Base-by-base conservation (phyloP, 2,329 filamentous ascomycete species). In the Phyllosticta paracitricarpa region DNA sequence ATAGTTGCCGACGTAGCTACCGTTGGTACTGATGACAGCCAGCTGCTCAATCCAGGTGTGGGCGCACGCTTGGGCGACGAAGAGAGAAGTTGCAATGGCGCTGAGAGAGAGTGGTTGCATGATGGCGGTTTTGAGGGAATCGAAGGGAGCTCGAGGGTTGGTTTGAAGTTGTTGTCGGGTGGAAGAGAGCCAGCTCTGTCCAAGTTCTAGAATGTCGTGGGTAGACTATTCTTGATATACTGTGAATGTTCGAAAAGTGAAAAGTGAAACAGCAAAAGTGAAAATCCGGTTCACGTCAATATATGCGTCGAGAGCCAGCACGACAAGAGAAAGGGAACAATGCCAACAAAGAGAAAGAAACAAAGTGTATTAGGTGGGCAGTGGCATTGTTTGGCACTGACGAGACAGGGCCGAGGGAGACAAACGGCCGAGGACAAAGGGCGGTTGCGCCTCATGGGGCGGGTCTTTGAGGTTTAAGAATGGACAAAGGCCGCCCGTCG, bases 21-120 rank as follows among this genome's bases (percentile, higher is more conserved):
- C 92, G 68, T 91, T 88, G 28, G 83, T 72, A 59, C 85, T 83
- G 71, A 97, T 85, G 62, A 85, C 84, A 64, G 80, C 83, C 57
- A 93, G 79, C 68, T 87, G 79, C 75, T 97, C 91, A 56, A 93
- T 82, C 92, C 92, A 97, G 19, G 85, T 88, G 75, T 97, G 93
- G 40, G 67, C 71, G 52, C 66, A 25, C 17, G 65, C 66, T 25
- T 64, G 52, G 24, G 51, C 4, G 64, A 63, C 61, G 64, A 64
- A 62, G 66, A 63, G 53, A 63, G 65, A 59, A 70, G 58, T 57
- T 62, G 67, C 48, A 66, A 67, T 5, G 30, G 35, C 30, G 22
- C 24, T 35, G 24, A 61, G 10, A 35, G 59, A 54, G 53, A 53
- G 54, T 57, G 56, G 10, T 55, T 19, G 22, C 40, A 19, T 19